Conservation (phyloP, 2,329 filamentous ascomycete species). For the Venturia aucupariae region DNA sequence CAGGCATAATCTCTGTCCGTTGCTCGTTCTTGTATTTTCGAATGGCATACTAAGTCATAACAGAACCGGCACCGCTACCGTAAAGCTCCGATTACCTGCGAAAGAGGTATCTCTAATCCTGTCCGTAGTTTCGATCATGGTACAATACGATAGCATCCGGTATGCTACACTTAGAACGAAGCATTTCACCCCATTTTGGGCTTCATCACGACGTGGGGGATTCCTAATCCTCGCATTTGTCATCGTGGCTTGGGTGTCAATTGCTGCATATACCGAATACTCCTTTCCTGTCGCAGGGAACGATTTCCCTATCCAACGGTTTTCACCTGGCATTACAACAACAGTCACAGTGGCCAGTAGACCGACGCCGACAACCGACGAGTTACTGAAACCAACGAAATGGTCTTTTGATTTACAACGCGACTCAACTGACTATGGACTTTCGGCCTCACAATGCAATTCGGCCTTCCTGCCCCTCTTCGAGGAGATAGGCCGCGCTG, state of each 20-base stretch:
- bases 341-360: neutral
- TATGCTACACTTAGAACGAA: neutral
- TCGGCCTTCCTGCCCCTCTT: slow-evolving; percentile 21
- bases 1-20: too few species aligned
- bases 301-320: neutral
- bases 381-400: neutral
- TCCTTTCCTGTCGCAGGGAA: neutral
- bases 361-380: neutral
- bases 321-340: neutral
- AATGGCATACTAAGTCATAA: too few species aligned
- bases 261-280: neutral
- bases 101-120: neutral
- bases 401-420: slow-evolving; percentile 6
- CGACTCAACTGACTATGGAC: slow-evolving; percentile 21
- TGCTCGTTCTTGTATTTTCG: too few species aligned
- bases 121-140: neutral
- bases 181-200: neutral
- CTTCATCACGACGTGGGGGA: neutral
- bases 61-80: too few species aligned
- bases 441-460: slow-evolving; percentile 19
- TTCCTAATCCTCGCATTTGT: neutral
- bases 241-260: neutral
- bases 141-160: neutral
- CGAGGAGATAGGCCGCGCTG: slow-evolving; percentile 21
- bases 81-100: neutral